Percentiles rank a stretch among this genome's conserved stretches.
Conservation (phyloP, 1,284 basidiomycete genomes). For the Puccinia polysora region DNA sequence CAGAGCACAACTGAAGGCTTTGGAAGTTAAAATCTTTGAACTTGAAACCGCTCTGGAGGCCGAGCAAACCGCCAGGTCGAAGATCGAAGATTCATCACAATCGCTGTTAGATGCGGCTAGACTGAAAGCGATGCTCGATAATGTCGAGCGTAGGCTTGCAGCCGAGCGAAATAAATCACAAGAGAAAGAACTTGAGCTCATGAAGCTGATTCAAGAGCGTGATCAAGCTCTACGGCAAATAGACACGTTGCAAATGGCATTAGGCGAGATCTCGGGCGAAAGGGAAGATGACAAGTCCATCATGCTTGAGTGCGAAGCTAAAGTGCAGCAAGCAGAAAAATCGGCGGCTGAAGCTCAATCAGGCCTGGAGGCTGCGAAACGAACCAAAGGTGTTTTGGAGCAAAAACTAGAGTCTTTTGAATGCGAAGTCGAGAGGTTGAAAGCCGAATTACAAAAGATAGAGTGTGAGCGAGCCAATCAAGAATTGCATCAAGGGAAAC, state of each 20-base stretch:
- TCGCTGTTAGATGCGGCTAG: conserved; percentile 11
- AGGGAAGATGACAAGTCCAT: conserved; percentile 27
- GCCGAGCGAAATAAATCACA: conserved; percentile 26
- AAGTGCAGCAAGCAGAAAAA: conserved; percentile 26
- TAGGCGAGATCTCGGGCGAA: neutral
- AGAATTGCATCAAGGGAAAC: conserved; percentile 21
- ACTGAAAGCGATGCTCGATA: conserved; percentile 6
- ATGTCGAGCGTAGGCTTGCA: conserved; percentile 13
- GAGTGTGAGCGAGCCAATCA: conserved; percentile 24
- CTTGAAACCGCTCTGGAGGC: conserved; percentile 14
- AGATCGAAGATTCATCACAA: too few relatives aligned
- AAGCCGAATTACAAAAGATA: conserved; percentile 14
- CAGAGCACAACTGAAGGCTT: conserved; percentile 16
- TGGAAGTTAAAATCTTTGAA: conserved; percentile 13
- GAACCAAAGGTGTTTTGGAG: conserved; percentile 11
- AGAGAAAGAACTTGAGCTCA: conserved; percentile 38
- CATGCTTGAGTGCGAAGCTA: conserved; percentile 1
- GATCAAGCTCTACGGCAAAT: conserved; percentile 1
- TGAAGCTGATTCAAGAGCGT: conserved; percentile 33
- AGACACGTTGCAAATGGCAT: neutral
- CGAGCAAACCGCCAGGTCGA: conserved; percentile 5
- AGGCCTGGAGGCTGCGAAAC: neutral
- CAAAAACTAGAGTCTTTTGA: neutral
- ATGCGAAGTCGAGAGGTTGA: conserved; percentile 16
- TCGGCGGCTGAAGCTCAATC: neutral